Evolutionary conservation across 2,329 filamentous ascomycete genomes (phyloP), one percentile per base, ranked within the genome.

Genomic region (Colletotrichum musae): DNA sequence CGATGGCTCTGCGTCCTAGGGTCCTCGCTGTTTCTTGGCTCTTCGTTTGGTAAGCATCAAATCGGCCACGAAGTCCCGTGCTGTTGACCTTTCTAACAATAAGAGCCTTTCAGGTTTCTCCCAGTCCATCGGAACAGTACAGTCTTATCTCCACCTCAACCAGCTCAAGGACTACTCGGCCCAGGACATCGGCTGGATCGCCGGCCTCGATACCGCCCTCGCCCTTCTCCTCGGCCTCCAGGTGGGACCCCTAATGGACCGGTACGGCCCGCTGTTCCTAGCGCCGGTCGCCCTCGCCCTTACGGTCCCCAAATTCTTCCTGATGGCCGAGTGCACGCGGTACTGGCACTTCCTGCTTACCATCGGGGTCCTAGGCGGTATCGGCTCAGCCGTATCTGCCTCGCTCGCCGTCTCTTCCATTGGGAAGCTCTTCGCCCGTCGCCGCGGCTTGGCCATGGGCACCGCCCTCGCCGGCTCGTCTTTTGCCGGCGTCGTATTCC

Each of bases 261-360:
- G 78, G 0, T 82, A 85, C 43, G 85, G 84, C 0, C 82, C 85
- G 1, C 76, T 80, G 6, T 65, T 79, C 39, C 75, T 86, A 9
- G 74, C 80, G 1, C 72, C 81, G 4, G 67, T 77, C 16, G 83
- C 83, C 6, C 77, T 79, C 0, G 66, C 76, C 3, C 72, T 77
- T 2, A 83, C 79, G 57, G 73, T 83, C 3, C 68, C 75, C 6
- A 81, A 80, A 50, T 82, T 85, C 53, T 77, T 87, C 13, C 71
- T 86, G 2, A 77, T 87, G 41, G 85, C 82, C 0, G 76, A 86
- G 62, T 86, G 84, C 70, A 74, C 73, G 4, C 62, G 73, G 13
- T 86, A 86, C 73, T 85, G 82, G 83, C 83, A 86, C 5, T 86
- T 86, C 39, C 74, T 85, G 45, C 75, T 85, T 12, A 58, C n/a